These are phyloP conservation scores for Suhomyces bokatorum DNA, from an alignment of 1,139 yeast species.

Conservation along the genomic window DNA sequence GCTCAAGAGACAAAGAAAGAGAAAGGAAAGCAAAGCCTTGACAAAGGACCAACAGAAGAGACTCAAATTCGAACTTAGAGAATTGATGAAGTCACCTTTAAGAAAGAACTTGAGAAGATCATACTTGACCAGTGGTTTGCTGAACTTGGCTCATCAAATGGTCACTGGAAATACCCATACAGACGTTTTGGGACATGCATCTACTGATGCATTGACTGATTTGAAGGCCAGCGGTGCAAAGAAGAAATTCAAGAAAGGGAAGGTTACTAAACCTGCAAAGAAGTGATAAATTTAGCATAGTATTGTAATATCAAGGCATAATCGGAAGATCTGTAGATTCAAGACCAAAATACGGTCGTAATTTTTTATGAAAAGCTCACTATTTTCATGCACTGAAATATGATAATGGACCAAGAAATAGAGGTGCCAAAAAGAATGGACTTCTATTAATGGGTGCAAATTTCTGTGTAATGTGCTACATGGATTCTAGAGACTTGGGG, in stretches of 20 bases:
- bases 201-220: slow-evolving; percentile 69
- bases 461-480: no score
- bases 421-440: no score
- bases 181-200: slow-evolving; percentile 68
- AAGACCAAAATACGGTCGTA: no score
- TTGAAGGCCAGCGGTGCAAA: slow-evolving; percentile 34
- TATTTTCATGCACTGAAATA: no score
- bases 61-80: slow-evolving; percentile 57
- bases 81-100: slow-evolving; percentile 57
- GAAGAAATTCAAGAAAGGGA: slow-evolving; percentile 27
- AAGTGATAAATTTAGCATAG: neutral
- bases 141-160: slow-evolving; percentile 82
- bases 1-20: slow-evolving; percentile 60
- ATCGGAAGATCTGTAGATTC: no score
- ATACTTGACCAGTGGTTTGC: slow-evolving; percentile 82
- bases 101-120: slow-evolving; percentile 69
- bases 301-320: no score
- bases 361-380: no score
- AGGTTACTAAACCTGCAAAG: slow-evolving; percentile 12
- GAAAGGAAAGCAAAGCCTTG: slow-evolving; percentile 57
- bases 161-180: slow-evolving; percentile 71
- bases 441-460: no score
- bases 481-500: no score
- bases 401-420: no score
- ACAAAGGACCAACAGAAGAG: slow-evolving; percentile 50